Evolutionary conservation across 441 rosid genomes (phyloP).

Genomic region (Adansonia madagascariensis): DNA sequence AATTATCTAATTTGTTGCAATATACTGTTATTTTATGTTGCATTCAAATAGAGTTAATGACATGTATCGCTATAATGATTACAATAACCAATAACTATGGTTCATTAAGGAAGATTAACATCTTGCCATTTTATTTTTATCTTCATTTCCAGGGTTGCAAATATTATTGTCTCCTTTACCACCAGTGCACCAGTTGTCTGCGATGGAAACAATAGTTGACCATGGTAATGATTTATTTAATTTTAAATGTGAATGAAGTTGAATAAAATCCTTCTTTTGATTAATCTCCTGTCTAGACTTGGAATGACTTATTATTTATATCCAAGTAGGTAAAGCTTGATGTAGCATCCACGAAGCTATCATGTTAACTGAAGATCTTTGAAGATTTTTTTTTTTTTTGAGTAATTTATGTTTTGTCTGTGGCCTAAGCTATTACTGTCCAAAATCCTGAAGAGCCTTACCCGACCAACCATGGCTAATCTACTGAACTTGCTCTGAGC

Average conservation of each 20-base stretch:
- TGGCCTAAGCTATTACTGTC: not conserved
- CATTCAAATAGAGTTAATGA: not conserved
- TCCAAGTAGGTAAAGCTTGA: not conserved
- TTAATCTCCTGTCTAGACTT: not conserved
- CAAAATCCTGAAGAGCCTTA: not conserved
- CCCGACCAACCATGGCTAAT: not conserved
- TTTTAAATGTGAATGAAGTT: constrained; percentile 1
- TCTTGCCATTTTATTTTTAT: not conserved
- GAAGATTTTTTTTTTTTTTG: not conserved
- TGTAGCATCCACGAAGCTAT: not conserved
- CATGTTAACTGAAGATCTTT: not conserved
- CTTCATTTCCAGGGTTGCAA: constrained; percentile 44
- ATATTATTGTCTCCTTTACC: constrained; percentile 44
- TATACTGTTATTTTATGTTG: constrained; percentile 15
- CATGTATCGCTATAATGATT: not conserved
- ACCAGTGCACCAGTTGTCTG: constrained; percentile 37
- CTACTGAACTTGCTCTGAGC: constrained; percentile 1
- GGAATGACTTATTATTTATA: not conserved
- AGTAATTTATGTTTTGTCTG: not conserved
- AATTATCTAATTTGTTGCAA: constrained; percentile 13
- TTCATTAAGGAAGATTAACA: constrained; percentile 21
- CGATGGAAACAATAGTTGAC: constrained; percentile 35
- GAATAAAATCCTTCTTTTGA: constrained; percentile 3
- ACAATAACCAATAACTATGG: not conserved
- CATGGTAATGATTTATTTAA: constrained; percentile 41